A percentile compares a stretch with the other conserved stretches of the same genome.
phyloP scores from a whole-genome alignment of 768 basidiomycete genomes.

The Xerocomellus chrysenteron region DNA sequence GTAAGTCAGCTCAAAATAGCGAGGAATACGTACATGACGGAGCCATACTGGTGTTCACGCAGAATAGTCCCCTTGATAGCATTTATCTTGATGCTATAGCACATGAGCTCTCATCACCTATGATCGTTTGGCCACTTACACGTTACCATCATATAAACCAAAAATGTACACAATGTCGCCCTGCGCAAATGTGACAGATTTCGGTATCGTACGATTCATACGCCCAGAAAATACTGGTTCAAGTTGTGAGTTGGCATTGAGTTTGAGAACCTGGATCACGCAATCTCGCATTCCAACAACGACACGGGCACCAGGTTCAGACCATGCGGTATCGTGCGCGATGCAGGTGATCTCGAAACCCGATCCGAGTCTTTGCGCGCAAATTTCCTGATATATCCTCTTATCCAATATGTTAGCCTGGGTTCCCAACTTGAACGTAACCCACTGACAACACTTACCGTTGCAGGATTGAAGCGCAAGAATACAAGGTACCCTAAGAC shows the following conservation, averaged over 20 bases:
- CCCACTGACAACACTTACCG: not conserved
- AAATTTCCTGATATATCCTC: conserved; percentile 12
- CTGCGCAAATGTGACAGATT: not conserved
- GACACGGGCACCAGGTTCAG: not conserved
- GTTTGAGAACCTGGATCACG: not conserved
- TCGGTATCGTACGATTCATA: not conserved
- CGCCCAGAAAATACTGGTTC: not conserved
- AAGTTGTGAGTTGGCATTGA: conserved; percentile 6
- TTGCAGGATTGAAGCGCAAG: not conserved
- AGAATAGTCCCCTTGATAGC: not conserved
- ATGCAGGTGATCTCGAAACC: conserved; percentile 12
- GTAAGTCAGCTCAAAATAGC: not conserved
- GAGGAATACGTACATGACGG: conserved; percentile 7
- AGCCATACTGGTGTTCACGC: not conserved
- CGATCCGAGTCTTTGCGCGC: conserved; percentile 1
- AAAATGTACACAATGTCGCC: not conserved
- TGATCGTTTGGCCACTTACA: not conserved
- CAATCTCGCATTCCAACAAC: conserved; percentile 3
- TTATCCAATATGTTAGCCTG: not conserved
- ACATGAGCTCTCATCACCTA: not conserved
- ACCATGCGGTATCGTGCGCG: not conserved
- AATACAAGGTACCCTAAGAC: conserved; percentile 9
- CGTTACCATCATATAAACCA: conserved; percentile 7
- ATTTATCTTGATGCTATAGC: conserved; percentile 5
- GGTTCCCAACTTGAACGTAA: not conserved